Evolutionary conservation across 2,329 filamentous ascomycete species (phyloP), one percentile per base, ranked within the genome.

Genomic region (Phoma sp.): DNA sequence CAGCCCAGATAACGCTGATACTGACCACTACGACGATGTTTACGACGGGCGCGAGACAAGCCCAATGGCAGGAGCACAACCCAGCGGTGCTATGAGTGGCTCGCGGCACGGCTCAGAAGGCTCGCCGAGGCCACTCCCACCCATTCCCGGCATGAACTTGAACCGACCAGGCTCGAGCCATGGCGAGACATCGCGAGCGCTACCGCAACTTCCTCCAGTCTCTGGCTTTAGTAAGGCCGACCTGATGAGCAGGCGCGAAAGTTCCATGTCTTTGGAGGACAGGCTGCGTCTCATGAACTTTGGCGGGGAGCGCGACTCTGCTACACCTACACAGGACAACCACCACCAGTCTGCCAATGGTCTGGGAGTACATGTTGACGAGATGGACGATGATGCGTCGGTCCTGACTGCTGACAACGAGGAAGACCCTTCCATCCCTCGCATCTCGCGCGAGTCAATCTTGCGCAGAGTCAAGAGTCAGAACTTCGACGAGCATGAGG

Each of bases 381-480:
- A 72, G 14, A 14, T 43, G 4, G 50, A 47, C 24, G 69, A 72
- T 13, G 72, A 69, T 29, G 65, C 58, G n/a, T 47, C 47, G 22
- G 33, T 56, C 2, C 18, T 47, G 36, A 56, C 52, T 10, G 52
- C 47, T 23, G 52, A 55, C 11, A 50, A 49, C 25, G 52, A 61
- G 45, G 68, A 74, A 7, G 84, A 87, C 53, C 89, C 88, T 64
- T 82, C 89, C 60, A 77, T 89, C 11, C 90, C 89, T 9, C 89
- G 89, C 49, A 96, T 98, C 69, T 97, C 93, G 7, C 86, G 93
- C 33, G 95, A 98, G 72, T 96, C 93, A 0, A 98, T 98, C 64
- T 80, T 98, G 65, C 88, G 90, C 47, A 91, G 93, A 58, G 88
- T 97, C 50, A 91, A 95, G 71, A 90, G 73, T 72, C 78, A 74